Conservation (phyloP, 192 early-diverging fungal species). For the Thamnidium elegans region DNA sequence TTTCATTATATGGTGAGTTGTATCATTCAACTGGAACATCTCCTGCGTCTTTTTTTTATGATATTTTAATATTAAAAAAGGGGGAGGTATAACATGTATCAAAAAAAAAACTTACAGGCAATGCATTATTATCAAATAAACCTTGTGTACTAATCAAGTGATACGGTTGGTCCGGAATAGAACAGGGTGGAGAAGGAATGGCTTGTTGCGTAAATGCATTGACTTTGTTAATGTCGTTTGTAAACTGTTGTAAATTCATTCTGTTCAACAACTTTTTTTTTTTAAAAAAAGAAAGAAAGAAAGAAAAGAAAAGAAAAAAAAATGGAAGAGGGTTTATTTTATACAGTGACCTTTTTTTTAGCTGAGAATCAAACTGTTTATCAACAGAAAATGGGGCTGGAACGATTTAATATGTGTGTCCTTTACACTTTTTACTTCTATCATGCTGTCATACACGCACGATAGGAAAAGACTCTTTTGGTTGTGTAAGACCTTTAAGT, state of each 20-base stretch:
- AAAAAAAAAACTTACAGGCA: not conserved
- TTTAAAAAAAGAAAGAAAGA: not conserved
- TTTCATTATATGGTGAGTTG: not conserved
- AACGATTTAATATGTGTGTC: too few species aligned
- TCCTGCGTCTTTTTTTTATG: not conserved
- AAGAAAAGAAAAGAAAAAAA: not conserved
- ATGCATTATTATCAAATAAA: constrained; percentile 4
- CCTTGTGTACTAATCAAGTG: not conserved
- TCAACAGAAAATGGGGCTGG: too few species aligned
- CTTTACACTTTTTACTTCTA: too few species aligned
- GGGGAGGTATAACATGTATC: too few species aligned
- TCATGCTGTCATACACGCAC: too few species aligned
- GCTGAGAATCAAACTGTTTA: too few species aligned
- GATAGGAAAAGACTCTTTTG: too few species aligned
- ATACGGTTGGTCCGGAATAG: not conserved
- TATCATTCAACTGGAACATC: not conserved
- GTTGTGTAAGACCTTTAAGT: too few species aligned
- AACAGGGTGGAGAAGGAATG: constrained; percentile 2
- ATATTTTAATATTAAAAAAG: not conserved
- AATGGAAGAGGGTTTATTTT: too few species aligned
- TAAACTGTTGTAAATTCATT: not conserved
- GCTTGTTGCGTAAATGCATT: not conserved
- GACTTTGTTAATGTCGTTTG: not conserved
- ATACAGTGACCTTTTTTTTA: too few species aligned
- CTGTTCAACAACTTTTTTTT: not conserved